Evolutionary conservation across 169 alveolate genomes (phyloP).

Genomic region (Eimeria sp.): DNA sequence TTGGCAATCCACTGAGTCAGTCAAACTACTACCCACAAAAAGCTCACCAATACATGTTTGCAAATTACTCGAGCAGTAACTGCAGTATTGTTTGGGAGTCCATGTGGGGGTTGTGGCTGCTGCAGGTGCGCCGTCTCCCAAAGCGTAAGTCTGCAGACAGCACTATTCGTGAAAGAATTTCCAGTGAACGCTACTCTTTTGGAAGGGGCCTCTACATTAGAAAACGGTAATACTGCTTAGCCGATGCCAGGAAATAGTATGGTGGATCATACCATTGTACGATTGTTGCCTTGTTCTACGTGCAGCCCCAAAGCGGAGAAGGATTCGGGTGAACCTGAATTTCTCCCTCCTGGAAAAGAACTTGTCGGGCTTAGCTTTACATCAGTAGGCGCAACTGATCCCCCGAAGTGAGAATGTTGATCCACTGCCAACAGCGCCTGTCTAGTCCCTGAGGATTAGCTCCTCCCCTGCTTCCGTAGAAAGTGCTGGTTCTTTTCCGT

Average conservation of each 20-base stretch:
- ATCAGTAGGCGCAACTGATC: slow-evolving; percentile 77
- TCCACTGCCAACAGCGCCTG: background rate
- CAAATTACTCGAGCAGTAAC: background rate
- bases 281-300: background rate
- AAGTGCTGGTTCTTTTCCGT: background rate
- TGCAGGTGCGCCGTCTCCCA: slow-evolving; percentile 76
- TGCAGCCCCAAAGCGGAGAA: slow-evolving; percentile 39
- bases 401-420: slow-evolving; percentile 74
- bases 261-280: background rate
- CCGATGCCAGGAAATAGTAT: background rate
- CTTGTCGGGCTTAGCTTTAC: slow-evolving; percentile 73
- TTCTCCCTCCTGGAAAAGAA: slow-evolving; percentile 66
- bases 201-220: background rate
- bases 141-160: background rate
- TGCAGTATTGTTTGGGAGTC: background rate
- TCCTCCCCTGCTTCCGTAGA: background rate
- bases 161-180: background rate
- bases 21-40: background rate
- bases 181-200: background rate
- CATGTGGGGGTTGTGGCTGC: slow-evolving; percentile 17
- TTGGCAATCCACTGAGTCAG: slow-evolving; percentile 79
- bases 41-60: background rate
- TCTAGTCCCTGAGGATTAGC: background rate
- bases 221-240: background rate
- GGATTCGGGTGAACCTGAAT: background rate